A percentile compares a stretch with the other conserved stretches of the same genome.
phyloP scores from a whole-genome alignment of 805 yeast genomes.

The Peterozyma toletana region DNA sequence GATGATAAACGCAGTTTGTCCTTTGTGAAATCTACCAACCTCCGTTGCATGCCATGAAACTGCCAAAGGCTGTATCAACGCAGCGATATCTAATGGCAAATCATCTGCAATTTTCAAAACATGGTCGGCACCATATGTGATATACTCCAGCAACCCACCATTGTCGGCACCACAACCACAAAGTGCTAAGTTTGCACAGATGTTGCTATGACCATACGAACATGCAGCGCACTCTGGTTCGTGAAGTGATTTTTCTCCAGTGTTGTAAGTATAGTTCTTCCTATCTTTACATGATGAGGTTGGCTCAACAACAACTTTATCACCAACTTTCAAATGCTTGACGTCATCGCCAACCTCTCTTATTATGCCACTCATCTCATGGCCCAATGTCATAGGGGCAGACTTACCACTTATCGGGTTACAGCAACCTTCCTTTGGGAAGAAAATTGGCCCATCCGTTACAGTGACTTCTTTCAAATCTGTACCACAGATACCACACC shows the following conservation, averaged over 20 bases:
- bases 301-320: constrained; percentile 37
- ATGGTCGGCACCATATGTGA: constrained; percentile 31
- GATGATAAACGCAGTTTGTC: constrained; percentile 37
- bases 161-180: constrained; percentile 50
- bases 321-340: constrained; percentile 33
- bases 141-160: constrained; percentile 42
- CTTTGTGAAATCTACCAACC: constrained; percentile 32
- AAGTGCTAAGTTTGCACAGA: constrained; percentile 40
- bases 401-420: constrained; percentile 27
- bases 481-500: constrained; percentile 54
- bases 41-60: constrained; percentile 55
- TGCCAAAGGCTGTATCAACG: constrained; percentile 49
- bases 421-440: constrained; percentile 27
- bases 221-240: constrained; percentile 39
- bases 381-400: constrained; percentile 44
- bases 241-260: neutral
- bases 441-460: constrained; percentile 42
- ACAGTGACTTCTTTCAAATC: constrained; percentile 36
- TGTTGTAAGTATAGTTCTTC: constrained; percentile 10
- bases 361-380: constrained; percentile 43
- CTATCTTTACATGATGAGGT: constrained; percentile 43
- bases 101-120: constrained; percentile 30
- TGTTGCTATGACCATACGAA: constrained; percentile 40
- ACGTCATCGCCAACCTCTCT: constrained; percentile 36
- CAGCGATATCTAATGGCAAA: constrained; percentile 45